Evolutionary conservation across 768 basidiomycete species (phyloP).

Genomic region (Panaeolus papilionaceus): DNA sequence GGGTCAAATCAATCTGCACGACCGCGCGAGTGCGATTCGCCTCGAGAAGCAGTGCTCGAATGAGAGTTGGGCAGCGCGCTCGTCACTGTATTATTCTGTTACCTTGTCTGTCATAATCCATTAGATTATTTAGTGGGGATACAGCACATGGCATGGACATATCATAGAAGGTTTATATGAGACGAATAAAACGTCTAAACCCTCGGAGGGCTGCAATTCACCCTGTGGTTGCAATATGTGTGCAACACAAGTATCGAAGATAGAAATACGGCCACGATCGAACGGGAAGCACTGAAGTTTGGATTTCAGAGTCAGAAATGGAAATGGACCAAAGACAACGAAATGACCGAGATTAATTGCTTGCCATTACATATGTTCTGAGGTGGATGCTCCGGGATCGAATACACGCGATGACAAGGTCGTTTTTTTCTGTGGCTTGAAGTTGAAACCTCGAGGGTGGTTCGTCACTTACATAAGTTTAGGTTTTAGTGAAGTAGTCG

Average conservation of each 20-base stretch:
- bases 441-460: neutral
- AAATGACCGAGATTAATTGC: slow-evolving; percentile 4
- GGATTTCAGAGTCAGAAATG: neutral
- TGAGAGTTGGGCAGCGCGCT: neutral
- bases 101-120: neutral
- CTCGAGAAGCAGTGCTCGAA: neutral
- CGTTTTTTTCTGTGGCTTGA: neutral
- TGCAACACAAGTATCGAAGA: neutral
- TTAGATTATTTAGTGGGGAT: neutral
- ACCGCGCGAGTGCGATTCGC: neutral
- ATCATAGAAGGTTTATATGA: neutral
- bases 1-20: neutral
- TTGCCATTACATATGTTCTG: neutral
- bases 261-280: slow-evolving; percentile 4
- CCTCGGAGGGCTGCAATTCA: neutral
- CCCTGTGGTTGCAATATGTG: slow-evolving; percentile 1
- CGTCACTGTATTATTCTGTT: neutral
- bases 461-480: neutral
- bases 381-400: neutral
- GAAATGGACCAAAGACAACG: neutral
- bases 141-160: neutral
- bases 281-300: slow-evolving; percentile 4
- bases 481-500: neutral
- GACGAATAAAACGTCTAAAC: neutral
- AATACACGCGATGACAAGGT: neutral